Evolutionary conservation across 2,329 filamentous ascomycete genomes (phyloP).

Genomic region (Pseudogymnoascus destructans): DNA sequence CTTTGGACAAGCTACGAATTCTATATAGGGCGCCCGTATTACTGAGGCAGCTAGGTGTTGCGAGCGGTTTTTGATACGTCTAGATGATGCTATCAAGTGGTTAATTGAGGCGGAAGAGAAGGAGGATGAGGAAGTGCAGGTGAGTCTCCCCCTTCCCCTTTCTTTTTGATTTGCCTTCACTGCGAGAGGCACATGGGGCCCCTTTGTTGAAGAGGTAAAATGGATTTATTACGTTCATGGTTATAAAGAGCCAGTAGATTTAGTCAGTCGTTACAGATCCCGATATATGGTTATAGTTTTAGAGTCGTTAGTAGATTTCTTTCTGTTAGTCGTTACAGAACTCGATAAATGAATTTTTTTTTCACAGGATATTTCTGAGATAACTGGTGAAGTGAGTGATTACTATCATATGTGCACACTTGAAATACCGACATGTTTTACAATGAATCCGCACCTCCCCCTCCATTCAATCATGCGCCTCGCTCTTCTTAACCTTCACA

Average conservation of each 20-base stretch:
- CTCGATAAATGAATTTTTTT: background rate
- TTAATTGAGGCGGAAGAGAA: background rate
- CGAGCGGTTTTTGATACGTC: background rate
- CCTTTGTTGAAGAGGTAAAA: background rate
- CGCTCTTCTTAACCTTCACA: slow-evolving; percentile 4
- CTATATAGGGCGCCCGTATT: background rate
- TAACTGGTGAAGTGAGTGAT: background rate
- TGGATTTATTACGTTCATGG: background rate
- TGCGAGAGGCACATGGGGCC: background rate
- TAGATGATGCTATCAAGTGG: background rate
- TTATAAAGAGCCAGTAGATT: background rate
- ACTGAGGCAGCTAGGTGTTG: background rate
- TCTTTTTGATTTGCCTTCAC: background rate
- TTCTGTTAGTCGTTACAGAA: background rate
- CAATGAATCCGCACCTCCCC: background rate
- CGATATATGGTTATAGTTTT: background rate
- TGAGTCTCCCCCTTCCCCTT: background rate
- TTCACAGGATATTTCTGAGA: background rate
- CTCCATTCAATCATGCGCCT: background rate
- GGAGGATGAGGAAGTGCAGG: background rate
- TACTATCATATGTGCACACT: background rate
- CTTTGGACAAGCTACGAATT: background rate
- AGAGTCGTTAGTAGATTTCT: background rate
- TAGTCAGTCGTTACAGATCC: background rate
- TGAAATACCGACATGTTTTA: background rate